These are phyloP conservation scores for Erigeron canadensis DNA, from an alignment of 129 eudicot species.

Conservation along the genomic window DNA sequence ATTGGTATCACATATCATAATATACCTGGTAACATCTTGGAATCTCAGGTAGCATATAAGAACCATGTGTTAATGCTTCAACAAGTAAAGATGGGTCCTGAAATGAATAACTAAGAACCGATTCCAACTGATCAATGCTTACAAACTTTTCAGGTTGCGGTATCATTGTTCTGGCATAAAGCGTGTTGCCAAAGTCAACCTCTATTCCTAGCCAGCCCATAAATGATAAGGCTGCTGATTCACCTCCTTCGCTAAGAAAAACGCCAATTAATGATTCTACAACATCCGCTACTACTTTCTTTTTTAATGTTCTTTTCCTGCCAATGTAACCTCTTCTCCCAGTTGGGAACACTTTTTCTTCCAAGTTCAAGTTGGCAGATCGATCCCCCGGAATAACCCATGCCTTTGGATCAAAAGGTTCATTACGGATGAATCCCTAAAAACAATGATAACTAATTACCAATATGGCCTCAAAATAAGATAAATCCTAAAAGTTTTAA, in stretches of 20 bases:
- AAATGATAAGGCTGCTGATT: constrained; percentile 67
- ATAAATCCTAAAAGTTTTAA: not conserved
- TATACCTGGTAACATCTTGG: constrained; percentile 87
- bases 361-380: constrained; percentile 16
- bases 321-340: constrained; percentile 38
- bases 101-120: constrained; percentile 52
- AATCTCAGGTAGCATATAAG: constrained; percentile 77
- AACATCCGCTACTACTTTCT: constrained; percentile 76
- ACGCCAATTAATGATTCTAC: constrained; percentile 90
- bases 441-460: constrained; percentile 16
- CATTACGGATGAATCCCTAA: constrained; percentile 80
- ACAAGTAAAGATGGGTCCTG: constrained; percentile 66
- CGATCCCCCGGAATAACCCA: constrained; percentile 77
- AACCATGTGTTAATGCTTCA: constrained; percentile 95
- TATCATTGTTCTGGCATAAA: constrained; percentile 38
- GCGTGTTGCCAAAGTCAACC: constrained; percentile 47
- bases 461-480: constrained; percentile 7
- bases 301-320: constrained; percentile 42
- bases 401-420: constrained; percentile 69
- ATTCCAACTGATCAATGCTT: constrained; percentile 43
- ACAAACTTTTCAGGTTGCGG: constrained; percentile 43
- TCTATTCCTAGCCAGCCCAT: constrained; percentile 85
- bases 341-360: constrained; percentile 41
- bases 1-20: too few relatives aligned
- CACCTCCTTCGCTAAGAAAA: constrained; percentile 65